These are phyloP conservation scores for Blastobotrys americana DNA, from an alignment of 805 yeast genomes.

Conservation along the genomic window DNA sequence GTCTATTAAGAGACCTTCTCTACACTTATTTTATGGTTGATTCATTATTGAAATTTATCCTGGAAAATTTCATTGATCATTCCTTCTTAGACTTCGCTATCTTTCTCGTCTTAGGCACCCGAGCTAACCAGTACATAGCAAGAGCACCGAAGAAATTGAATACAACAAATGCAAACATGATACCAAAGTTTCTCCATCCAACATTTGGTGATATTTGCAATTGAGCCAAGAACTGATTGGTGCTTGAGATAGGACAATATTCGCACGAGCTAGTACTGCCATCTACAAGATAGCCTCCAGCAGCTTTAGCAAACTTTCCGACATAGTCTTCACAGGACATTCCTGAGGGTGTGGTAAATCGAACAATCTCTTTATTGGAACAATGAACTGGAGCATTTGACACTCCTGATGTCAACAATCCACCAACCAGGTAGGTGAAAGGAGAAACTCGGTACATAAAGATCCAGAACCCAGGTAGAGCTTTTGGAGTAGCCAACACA, in stretches of 20 bases:
- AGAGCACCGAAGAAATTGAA: slow-evolving; percentile 41
- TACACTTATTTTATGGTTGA: too few relatives aligned
- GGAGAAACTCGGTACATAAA: slow-evolving; percentile 74
- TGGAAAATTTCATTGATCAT: slow-evolving; percentile 1
- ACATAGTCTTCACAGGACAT: slow-evolving; percentile 53
- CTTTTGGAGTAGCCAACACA: slow-evolving; percentile 51
- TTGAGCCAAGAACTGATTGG: slow-evolving; percentile 50
- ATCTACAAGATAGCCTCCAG: slow-evolving; percentile 42
- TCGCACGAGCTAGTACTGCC: slow-evolving; percentile 47
- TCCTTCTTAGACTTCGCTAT: slow-evolving; percentile 15
- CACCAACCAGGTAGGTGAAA: slow-evolving; percentile 55
- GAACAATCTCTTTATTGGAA: slow-evolving; percentile 40
- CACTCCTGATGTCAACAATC: slow-evolving; percentile 48
- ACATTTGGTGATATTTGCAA: slow-evolving; percentile 28
- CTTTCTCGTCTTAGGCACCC: slow-evolving; percentile 56
- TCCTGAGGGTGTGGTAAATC: slow-evolving; percentile 47
- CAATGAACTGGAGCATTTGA: slow-evolving; percentile 38
- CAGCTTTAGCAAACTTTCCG: slow-evolving; percentile 33
- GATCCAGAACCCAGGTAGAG: slow-evolving; percentile 65
- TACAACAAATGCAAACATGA: slow-evolving; percentile 43
- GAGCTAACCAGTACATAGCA: slow-evolving; percentile 52
- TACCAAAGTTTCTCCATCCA: slow-evolving; percentile 55
- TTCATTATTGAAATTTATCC: slow-evolving; percentile 1
- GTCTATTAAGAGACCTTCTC: too few relatives aligned
- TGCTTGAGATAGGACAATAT: slow-evolving; percentile 50